A percentile compares a stretch with the other conserved stretches of the same genome.
These are phyloP conservation scores for Sergeia podlipaevii DNA, from an alignment of 208 protist species.

Conservation along the genomic window DNA sequence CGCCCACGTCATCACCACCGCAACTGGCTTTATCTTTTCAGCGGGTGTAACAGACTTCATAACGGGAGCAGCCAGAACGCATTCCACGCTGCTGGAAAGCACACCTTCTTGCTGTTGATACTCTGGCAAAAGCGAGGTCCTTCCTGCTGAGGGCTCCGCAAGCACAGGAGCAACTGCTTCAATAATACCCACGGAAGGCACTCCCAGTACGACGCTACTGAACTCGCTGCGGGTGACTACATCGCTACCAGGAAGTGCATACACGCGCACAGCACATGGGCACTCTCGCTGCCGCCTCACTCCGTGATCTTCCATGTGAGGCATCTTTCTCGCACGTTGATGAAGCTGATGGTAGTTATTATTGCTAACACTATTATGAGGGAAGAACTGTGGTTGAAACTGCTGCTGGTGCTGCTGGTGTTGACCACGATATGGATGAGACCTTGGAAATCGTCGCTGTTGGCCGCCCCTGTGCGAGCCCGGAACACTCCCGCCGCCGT, in stretches of 20 bases:
- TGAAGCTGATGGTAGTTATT: no score
- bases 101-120: neutral
- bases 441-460: no score
- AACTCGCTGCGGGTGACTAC: conserved; percentile 6
- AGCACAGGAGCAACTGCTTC: conserved; percentile 8
- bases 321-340: neutral
- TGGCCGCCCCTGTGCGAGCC: no score
- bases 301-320: neutral
- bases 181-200: no score
- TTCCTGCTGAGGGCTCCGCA: conserved; percentile 22
- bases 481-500: no score
- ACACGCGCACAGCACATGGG: conserved; percentile 43
- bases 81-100: no score
- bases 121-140: neutral
- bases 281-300: conserved; percentile 30
- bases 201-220: conserved; percentile 16
- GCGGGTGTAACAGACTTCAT: no score
- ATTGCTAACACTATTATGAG: no score
- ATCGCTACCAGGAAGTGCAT: conserved; percentile 13
- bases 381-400: no score
- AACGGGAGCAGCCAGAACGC: neutral
- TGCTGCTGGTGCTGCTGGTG: no score
- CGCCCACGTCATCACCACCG: conserved; percentile 46
- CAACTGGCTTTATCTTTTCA: no score
- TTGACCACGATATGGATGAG: no score